Evolutionary conservation across 169 alveolate genomes (phyloP), one percentile per base, ranked within the genome.

Genomic region (Cryptosporidium canis): DNA sequence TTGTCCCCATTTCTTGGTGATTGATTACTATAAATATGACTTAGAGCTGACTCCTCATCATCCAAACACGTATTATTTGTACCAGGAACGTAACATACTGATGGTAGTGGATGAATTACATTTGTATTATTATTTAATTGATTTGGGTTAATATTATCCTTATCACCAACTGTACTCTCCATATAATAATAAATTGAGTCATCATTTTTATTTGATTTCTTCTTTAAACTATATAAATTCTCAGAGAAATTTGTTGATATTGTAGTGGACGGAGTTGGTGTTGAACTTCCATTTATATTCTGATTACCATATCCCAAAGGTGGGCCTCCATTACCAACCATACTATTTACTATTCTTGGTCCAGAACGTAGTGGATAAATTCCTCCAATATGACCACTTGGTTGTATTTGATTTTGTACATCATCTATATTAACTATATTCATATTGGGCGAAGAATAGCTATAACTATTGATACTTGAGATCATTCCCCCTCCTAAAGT

Each of bases 51-150:
- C n/a, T 61, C 68, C n/a, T 61, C 45, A 12, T 61, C 68, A 31
- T 14, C 21, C 3, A 27, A 14, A 18, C 58, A 27, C 7, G 65
- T 16, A 45, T 35, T 44, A 27, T 68, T 68, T 11, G 43, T 31
- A 68, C 27, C 47, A 5, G 83, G 67, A 45, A 43, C 31, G 16
- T 68, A 68, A 31, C 83, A 68, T 16, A 31, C 58, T 41, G 83
- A 68, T 1, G 83, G 83, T 3, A 68, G 47, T 43, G 83, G 83
- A 35, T 68, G 83, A n/a, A 68, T 68, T 45, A 68, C 44, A 45
- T 68, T 48, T 47, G 18, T 61, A 16, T 16, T 1, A 61, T 4
- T 16, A 61, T 61, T 61, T 5, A 61, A 4, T 61, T 31, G n/a
- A 61, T 61, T 61, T 61, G 27, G 45, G 33, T n/a, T 51, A 14